These are phyloP conservation scores for Iberis pinnata DNA, from an alignment of 345 rosid species.

Conservation along the genomic window DNA sequence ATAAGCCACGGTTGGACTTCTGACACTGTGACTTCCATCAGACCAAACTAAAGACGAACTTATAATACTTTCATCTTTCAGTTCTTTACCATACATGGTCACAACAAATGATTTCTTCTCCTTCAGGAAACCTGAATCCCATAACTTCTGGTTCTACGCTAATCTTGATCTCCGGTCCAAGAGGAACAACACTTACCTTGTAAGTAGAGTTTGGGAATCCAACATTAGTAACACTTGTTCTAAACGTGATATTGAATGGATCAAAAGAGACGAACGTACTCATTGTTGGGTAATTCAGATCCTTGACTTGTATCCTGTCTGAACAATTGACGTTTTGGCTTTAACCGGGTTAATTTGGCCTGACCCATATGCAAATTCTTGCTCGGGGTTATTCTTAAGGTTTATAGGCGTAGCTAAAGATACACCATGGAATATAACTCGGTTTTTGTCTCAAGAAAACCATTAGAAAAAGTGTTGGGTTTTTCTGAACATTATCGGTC, in stretches of 20 bases:
- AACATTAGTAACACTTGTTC: slow-evolving; percentile 37
- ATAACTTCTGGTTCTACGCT: slow-evolving; percentile 27
- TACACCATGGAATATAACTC: neutral
- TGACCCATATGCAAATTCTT: slow-evolving; percentile 22
- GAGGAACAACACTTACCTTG: slow-evolving; percentile 20
- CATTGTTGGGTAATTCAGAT: slow-evolving; percentile 40
- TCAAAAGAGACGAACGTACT: neutral
- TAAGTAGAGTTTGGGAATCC: slow-evolving; percentile 33
- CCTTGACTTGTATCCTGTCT: slow-evolving; percentile 12
- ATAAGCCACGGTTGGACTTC: slow-evolving; percentile 36
- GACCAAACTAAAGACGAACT: slow-evolving; percentile 37
- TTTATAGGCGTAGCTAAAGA: slow-evolving; percentile 22
- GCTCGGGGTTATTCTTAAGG: slow-evolving; percentile 18
- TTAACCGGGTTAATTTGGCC: slow-evolving; percentile 27
- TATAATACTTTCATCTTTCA: slow-evolving; percentile 1
- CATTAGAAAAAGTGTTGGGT: neutral
- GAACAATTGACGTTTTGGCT: slow-evolving; percentile 22
- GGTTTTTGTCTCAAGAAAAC: neutral
- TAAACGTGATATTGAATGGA: slow-evolving; percentile 24
- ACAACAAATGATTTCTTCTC: slow-evolving; percentile 29
- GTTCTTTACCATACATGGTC: slow-evolving; percentile 24
- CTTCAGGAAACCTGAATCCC: slow-evolving; percentile 20
- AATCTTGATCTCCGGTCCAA: slow-evolving; percentile 17
- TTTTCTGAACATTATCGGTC: slow-evolving; percentile 20
- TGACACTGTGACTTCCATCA: slow-evolving; percentile 33